phyloP scores from a whole-genome alignment of 768 basidiomycete species.

The Amanita rubescens region DNA sequence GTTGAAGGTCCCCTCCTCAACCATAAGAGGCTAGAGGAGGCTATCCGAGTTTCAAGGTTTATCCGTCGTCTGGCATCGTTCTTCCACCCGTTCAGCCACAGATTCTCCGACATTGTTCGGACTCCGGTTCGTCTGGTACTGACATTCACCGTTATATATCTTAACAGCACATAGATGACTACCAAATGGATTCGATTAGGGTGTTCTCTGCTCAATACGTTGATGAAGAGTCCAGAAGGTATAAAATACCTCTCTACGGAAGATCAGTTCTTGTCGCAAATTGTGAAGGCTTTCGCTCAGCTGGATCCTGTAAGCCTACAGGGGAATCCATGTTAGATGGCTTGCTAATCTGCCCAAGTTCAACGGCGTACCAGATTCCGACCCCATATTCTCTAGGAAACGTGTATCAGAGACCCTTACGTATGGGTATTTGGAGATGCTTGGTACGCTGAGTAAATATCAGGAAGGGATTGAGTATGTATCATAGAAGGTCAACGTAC shows the following conservation, averaged over 20 bases:
- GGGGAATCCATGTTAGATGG: background rate
- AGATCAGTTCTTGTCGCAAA: conserved; percentile 79
- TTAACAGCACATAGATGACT: conserved; percentile 46
- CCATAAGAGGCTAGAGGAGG: conserved; percentile 89
- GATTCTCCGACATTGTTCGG: conserved; percentile 67
- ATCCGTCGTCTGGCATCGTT: conserved; percentile 88
- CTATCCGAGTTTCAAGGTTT: conserved; percentile 83
- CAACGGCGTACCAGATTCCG: conserved; percentile 63
- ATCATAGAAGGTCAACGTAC: background rate
- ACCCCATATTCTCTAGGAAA: conserved; percentile 79
- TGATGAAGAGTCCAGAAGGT: conserved; percentile 80
- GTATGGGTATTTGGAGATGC: conserved; percentile 92
- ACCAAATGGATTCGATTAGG: conserved; percentile 83
- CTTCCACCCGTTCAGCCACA: conserved; percentile 84
- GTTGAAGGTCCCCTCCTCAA: conserved; percentile 91
- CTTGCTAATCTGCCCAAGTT: conserved; percentile 35
- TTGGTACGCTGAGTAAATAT: conserved; percentile 84
- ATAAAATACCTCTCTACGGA: conserved; percentile 72
- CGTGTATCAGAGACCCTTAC: conserved; percentile 78
- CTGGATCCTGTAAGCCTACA: conserved; percentile 71
- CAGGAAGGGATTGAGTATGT: conserved; percentile 85
- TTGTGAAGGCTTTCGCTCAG: conserved; percentile 83
- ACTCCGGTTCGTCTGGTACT: conserved; percentile 29
- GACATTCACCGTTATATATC: background rate
- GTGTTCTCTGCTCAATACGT: conserved; percentile 72